Evolutionary conservation across 2,329 filamentous ascomycete genomes (phyloP).

Genomic region (Aspergillus texensis): DNA sequence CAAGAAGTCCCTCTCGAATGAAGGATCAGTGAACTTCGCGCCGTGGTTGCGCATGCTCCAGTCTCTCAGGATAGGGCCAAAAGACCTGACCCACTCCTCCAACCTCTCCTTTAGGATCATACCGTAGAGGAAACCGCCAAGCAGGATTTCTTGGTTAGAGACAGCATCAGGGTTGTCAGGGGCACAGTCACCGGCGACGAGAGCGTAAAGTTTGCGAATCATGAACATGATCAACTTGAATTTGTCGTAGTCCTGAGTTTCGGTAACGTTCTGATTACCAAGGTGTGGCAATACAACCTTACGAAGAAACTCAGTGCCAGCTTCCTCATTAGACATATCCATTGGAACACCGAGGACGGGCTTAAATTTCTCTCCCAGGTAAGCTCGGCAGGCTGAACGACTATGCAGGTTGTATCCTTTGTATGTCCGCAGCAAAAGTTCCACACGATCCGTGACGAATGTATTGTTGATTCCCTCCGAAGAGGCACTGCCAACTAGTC

Average conservation of each 20-base stretch:
- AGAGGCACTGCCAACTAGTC: constrained; percentile 75
- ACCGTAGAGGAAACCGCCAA: constrained; percentile 90
- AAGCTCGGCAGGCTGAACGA: constrained; percentile 78
- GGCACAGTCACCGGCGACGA: constrained; percentile 89
- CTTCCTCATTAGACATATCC: constrained; percentile 83
- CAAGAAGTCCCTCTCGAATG: constrained; percentile 80
- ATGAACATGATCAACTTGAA: constrained; percentile 94
- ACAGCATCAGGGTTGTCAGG: constrained; percentile 96
- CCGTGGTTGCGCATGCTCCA: constrained; percentile 57
- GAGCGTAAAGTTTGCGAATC: constrained; percentile 90
- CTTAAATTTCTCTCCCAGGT: constrained; percentile 88
- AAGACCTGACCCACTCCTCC: constrained; percentile 82
- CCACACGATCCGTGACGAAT: constrained; percentile 91
- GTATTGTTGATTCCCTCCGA: constrained; percentile 83
- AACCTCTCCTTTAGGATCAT: constrained; percentile 94
- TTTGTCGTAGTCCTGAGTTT: constrained; percentile 85
- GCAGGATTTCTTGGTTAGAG: constrained; percentile 91
- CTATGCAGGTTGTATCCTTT: constrained; percentile 86
- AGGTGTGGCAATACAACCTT: constrained; percentile 91
- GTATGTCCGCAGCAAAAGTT: constrained; percentile 89
- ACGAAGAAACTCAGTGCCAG: constrained; percentile 86
- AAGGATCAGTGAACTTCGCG: constrained; percentile 69
- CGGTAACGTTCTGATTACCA: constrained; percentile 80
- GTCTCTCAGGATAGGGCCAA: constrained; percentile 56
- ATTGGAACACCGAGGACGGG: constrained; percentile 82